Evolutionary conservation across 768 basidiomycete species (phyloP).

Genomic region (Leccinum pellstonianum): DNA sequence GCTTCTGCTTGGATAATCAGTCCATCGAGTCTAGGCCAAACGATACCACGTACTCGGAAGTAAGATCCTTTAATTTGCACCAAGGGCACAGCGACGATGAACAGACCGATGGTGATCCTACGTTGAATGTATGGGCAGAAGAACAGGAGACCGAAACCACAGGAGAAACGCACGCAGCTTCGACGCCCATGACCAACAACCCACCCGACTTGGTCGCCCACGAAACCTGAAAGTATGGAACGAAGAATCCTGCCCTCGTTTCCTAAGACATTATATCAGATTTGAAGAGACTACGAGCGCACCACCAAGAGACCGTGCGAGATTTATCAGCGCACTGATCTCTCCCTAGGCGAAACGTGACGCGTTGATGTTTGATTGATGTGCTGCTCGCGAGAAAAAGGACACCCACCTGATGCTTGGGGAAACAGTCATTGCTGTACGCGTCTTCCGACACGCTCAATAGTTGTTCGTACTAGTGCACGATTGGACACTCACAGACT

Average conservation of each 20-base stretch:
- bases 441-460: slow-evolving; percentile 29
- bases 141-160: neutral
- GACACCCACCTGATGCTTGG: slow-evolving; percentile 26
- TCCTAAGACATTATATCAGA: neutral
- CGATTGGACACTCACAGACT: slow-evolving; percentile 30
- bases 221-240: slow-evolving; percentile 42
- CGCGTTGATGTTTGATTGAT: neutral
- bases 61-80: slow-evolving; percentile 35
- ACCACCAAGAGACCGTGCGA: slow-evolving; percentile 36
- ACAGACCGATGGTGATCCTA: slow-evolving; percentile 35
- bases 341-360: slow-evolving; percentile 34
- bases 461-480: neutral
- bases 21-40: neutral
- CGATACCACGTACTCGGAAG: slow-evolving; percentile 32
- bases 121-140: neutral
- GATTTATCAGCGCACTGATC: slow-evolving; percentile 42
- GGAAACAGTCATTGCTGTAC: slow-evolving; percentile 40
- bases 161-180: slow-evolving; percentile 34
- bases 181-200: slow-evolving; percentile 36
- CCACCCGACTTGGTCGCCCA: slow-evolving; percentile 38
- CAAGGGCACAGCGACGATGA: slow-evolving; percentile 36
- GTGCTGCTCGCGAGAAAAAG: too few species aligned
- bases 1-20: slow-evolving; percentile 16
- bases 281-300: slow-evolving; percentile 1
- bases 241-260: slow-evolving; percentile 30